Evolutionary conservation across 2,329 filamentous ascomycete species (phyloP).

Genomic region (Ophiosphaerella narmari): DNA sequence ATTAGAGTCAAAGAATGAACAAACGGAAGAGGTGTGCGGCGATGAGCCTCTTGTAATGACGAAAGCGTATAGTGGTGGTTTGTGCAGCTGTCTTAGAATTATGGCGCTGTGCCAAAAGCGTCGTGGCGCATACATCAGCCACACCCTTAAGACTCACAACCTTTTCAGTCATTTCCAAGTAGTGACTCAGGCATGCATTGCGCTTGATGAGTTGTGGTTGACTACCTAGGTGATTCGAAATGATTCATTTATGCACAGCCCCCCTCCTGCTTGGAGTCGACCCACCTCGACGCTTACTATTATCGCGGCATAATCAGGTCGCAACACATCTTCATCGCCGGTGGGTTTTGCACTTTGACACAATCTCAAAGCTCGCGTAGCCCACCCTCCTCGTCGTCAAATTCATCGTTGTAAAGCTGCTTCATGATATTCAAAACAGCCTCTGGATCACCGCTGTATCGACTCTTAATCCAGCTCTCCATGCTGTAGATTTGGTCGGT

Average conservation of each 20-base stretch:
- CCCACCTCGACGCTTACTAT: neutral
- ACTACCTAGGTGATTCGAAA: slow-evolving; percentile 31
- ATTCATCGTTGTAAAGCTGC: slow-evolving; percentile 59
- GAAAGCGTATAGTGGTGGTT: slow-evolving; percentile 16
- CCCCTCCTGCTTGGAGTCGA: neutral
- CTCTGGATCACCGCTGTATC: slow-evolving; percentile 47
- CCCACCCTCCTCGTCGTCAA: slow-evolving; percentile 58
- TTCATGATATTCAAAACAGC: slow-evolving; percentile 50
- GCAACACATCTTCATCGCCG: too few species aligned
- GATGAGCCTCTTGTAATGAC: slow-evolving; percentile 20
- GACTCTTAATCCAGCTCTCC: slow-evolving; percentile 51
- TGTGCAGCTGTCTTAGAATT: slow-evolving; percentile 18
- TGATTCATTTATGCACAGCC: slow-evolving; percentile 13
- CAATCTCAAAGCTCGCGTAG: slow-evolving; percentile 46
- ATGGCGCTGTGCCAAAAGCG: slow-evolving; percentile 37
- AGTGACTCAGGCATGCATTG: slow-evolving; percentile 27
- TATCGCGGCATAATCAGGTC: too few species aligned
- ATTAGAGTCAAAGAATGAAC: neutral
- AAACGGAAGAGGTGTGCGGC: slow-evolving; percentile 9
- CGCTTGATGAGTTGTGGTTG: slow-evolving; percentile 5
- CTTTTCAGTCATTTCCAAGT: slow-evolving; percentile 16
- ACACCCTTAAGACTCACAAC: slow-evolving; percentile 1
- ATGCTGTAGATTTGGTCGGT: slow-evolving; percentile 54
- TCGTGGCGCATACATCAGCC: slow-evolving; percentile 18
- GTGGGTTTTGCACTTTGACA: too few species aligned